These are phyloP conservation scores for Coniella vitis DNA, from an alignment of 2,329 filamentous ascomycete genomes.

Conservation along the genomic window DNA sequence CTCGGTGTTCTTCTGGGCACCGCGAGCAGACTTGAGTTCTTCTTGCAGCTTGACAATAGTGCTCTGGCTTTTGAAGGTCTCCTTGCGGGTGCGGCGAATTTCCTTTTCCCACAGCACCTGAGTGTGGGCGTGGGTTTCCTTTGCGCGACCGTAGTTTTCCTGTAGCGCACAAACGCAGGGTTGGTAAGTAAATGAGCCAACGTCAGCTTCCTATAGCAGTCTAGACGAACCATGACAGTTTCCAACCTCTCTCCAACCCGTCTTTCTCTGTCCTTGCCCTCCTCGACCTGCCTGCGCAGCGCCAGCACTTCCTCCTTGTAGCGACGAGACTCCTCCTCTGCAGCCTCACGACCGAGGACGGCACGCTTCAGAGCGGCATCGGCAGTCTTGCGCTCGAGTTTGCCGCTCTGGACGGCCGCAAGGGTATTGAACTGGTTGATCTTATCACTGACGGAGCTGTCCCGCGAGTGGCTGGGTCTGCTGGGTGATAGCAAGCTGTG, in stretches of 20 bases:
- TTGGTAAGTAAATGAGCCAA: not conserved
- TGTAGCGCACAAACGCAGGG: conserved; percentile 25
- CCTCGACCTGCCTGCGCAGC: conserved; percentile 54
- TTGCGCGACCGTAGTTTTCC: conserved; percentile 64
- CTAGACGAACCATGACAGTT: conserved; percentile 55
- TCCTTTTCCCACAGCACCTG: conserved; percentile 68
- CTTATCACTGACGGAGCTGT: conserved; percentile 58
- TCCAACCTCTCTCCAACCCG: conserved; percentile 62
- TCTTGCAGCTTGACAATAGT: conserved; percentile 65
- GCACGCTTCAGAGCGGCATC: conserved; percentile 61
- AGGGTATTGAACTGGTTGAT: conserved; percentile 69
- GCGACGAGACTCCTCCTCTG: conserved; percentile 59
- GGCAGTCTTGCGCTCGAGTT: conserved; percentile 56
- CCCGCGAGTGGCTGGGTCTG: conserved; percentile 38
- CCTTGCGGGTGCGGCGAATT: conserved; percentile 61
- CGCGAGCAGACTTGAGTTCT: conserved; percentile 58
- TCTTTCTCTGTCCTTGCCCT: conserved; percentile 59
- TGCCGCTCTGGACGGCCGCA: conserved; percentile 48
- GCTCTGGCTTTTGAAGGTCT: conserved; percentile 69
- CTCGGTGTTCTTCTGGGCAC: conserved; percentile 47
- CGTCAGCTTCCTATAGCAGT: not conserved
- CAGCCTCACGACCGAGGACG: conserved; percentile 63
- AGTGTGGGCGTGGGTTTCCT: conserved; percentile 61
- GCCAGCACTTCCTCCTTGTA: conserved; percentile 53
- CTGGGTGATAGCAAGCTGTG: conserved; percentile 28